Evolutionary conservation across 371 early-diverging fungal species (phyloP).

Genomic region (Batkoa obscura): DNA sequence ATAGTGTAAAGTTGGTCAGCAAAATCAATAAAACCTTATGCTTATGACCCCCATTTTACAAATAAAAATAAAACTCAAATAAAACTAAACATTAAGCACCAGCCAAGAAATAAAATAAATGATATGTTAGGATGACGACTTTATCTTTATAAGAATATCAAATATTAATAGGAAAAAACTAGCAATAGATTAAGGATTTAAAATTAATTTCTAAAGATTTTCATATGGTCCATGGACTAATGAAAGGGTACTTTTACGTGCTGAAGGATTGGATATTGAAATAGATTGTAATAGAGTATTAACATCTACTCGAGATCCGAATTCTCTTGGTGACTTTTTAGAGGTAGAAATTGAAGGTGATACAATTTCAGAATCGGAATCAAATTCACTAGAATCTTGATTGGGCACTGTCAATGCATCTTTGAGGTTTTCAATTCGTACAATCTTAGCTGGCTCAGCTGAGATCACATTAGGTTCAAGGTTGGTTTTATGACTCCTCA

Average conservation of each 20-base stretch:
- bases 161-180: too few species aligned
- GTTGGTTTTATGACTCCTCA: neutral
- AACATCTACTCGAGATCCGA: slow-evolving; percentile 2
- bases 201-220: too few species aligned
- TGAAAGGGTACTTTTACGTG: neutral
- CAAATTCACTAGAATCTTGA: neutral
- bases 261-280: neutral
- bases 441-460: neutral
- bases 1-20: too few species aligned
- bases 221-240: slow-evolving; percentile 3
- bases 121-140: too few species aligned
- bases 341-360: slow-evolving; percentile 3
- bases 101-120: too few species aligned
- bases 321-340: slow-evolving; percentile 5
- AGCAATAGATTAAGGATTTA: too few species aligned
- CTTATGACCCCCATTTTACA: too few species aligned
- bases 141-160: too few species aligned
- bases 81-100: too few species aligned
- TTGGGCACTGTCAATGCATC: neutral
- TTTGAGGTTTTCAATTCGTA: slow-evolving; percentile 2
- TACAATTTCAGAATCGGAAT: slow-evolving; percentile 5
- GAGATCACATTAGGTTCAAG: neutral
- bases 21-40: too few species aligned
- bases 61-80: too few species aligned
- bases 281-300: slow-evolving; percentile 1